Conservation (phyloP, 2,329 filamentous ascomycete species). For the Dactylellina drechsleri region DNA sequence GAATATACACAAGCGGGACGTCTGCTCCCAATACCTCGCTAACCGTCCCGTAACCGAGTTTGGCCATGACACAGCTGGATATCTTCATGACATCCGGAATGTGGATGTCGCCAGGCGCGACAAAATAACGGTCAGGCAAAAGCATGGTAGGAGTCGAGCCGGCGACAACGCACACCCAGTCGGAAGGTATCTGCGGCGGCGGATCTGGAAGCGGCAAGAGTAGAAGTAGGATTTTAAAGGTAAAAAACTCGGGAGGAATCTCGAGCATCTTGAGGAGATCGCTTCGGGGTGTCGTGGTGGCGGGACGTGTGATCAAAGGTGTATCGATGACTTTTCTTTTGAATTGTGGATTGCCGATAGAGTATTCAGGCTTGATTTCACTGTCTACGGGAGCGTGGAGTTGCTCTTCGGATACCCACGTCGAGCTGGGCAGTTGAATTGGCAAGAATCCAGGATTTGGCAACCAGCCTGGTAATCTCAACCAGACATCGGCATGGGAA, state of each 20-base stretch:
- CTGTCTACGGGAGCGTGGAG: neutral
- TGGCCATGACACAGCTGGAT: slow-evolving; percentile 50
- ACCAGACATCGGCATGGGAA: slow-evolving; percentile 41
- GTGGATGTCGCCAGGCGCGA: slow-evolving; percentile 40
- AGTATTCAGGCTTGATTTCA: slow-evolving; percentile 7
- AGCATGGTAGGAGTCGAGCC: slow-evolving; percentile 45
- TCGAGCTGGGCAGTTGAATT: slow-evolving; percentile 28
- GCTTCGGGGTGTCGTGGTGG: slow-evolving; percentile 14
- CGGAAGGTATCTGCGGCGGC: slow-evolving; percentile 45
- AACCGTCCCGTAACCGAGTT: slow-evolving; percentile 46
- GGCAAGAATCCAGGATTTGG: slow-evolving; percentile 45
- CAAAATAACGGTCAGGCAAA: slow-evolving; percentile 42
- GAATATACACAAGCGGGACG: slow-evolving; percentile 41
- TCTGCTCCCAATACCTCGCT: slow-evolving; percentile 46
- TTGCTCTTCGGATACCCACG: slow-evolving; percentile 25
- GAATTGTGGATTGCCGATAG: slow-evolving; percentile 21
- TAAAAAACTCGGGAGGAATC: slow-evolving; percentile 11
- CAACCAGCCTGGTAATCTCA: slow-evolving; percentile 39
- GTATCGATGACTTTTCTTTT: slow-evolving; percentile 42
- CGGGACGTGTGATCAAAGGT: slow-evolving; percentile 33
- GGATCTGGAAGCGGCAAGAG: slow-evolving; percentile 34
- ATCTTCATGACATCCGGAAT: slow-evolving; percentile 51
- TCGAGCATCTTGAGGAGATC: slow-evolving; percentile 38
- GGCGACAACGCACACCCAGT: slow-evolving; percentile 44
- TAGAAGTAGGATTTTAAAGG: slow-evolving; percentile 25